Evolutionary conservation across 2,329 filamentous ascomycete species (phyloP), one percentile per base, ranked within the genome.

Genomic region (Anthostomella pinea): DNA sequence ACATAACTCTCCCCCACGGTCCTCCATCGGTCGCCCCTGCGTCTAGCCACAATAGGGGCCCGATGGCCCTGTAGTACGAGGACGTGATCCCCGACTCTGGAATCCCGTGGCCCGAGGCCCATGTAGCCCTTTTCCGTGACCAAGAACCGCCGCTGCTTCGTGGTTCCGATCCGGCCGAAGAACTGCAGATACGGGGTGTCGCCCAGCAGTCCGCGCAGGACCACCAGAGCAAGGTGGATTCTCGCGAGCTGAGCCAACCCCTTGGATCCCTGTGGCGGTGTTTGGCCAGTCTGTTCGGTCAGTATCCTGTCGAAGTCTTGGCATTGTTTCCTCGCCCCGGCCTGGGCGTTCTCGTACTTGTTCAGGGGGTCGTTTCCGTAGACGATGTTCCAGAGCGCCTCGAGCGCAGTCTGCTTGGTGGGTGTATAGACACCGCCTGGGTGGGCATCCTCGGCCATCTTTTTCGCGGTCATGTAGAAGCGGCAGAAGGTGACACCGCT

Each of bases 1-100:
- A 34, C 8, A 30, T 41, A 46, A 14, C 28, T 35, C 30, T 46
- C 43, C 6, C 43, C 43, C n/a, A 46, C 31, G 13, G 43, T 19
- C 10, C 34, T 43, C 43, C 43, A 41, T 17, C 31, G 33, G 11
- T 16, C 27, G 16, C 22, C 26, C 14, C 21, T 21, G 16, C 11
- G 20, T 21, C 41, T 22, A 18, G 43, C 37, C 5, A 43, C 18
- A 17, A 46, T 35, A 16, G 43, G 39, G 9, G 37, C 32, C 21
- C 23, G 36, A 20, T 46, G 30, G 4, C 43, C 37, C 18, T 46
- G 37, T 7, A 43, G n/a, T 34, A 46, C 16, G 1, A 43, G 16
- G 2, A 41, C 24, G 11, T 14, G 30, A 30, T 43, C 40, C 4
- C 37, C 43, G 6, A 37, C 32, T 19, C 21, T 11, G 15, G 43